Percentiles rank a stretch among this genome's conserved stretches.
Evolutionary conservation across 371 early-diverging fungal genomes (phyloP).

Genomic region (Saksenaea oblongispora): DNA sequence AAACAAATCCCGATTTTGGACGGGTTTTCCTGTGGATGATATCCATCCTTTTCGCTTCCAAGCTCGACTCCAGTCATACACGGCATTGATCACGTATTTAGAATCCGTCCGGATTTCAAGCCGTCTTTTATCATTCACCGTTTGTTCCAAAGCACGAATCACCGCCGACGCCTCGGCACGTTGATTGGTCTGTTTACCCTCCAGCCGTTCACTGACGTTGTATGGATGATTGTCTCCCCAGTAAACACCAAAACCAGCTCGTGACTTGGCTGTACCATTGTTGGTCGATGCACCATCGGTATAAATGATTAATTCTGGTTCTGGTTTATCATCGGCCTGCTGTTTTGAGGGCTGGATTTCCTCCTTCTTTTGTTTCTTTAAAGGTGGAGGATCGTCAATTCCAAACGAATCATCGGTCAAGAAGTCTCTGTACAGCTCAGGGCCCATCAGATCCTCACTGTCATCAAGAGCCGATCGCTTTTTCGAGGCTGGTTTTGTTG

Average conservation of each 20-base stretch:
- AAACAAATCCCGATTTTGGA: slow-evolving; percentile 80
- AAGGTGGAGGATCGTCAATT: background rate
- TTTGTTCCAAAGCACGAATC: slow-evolving; percentile 65
- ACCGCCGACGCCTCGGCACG: slow-evolving; percentile 84
- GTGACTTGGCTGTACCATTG: slow-evolving; percentile 65
- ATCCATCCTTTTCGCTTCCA: slow-evolving; percentile 53
- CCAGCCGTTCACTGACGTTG: slow-evolving; percentile 70
- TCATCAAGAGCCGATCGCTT: background rate
- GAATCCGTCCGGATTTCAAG: slow-evolving; percentile 75
- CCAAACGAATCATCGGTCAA: background rate
- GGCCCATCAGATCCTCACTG: background rate
- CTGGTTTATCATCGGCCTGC: background rate
- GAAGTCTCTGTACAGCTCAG: background rate
- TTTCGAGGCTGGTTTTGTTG: background rate
- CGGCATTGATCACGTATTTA: slow-evolving; percentile 64
- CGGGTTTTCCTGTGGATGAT: slow-evolving; percentile 23
- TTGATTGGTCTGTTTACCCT: slow-evolving; percentile 80
- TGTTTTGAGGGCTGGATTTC: background rate
- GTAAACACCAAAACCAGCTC: slow-evolving; percentile 85
- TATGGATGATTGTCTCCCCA: slow-evolving; percentile 75
- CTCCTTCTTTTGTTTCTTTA: background rate
- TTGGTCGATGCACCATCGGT: slow-evolving; percentile 79
- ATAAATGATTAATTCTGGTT: slow-evolving; percentile 47
- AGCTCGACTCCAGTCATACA: slow-evolving; percentile 63
- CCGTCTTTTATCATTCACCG: slow-evolving; percentile 16